phyloP scores from a whole-genome alignment of 2,329 filamentous ascomycete species.

The Aspergillus novoparasiticus region DNA sequence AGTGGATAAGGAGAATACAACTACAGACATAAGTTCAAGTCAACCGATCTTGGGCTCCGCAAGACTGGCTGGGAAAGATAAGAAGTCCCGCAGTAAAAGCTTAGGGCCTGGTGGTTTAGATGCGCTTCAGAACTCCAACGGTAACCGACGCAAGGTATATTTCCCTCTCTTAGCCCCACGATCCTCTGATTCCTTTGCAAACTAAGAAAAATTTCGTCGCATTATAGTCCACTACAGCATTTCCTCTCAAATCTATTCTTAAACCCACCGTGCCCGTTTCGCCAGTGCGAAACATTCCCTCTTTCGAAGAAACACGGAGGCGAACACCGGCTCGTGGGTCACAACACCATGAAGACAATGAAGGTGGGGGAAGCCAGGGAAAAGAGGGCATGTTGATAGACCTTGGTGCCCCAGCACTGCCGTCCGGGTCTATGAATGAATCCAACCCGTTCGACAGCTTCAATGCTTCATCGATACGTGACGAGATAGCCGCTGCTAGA shows the following conservation, averaged over 20 bases:
- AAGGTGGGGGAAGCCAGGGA: conserved; percentile 21
- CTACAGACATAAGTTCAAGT: conserved; percentile 62
- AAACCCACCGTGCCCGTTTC: conserved; percentile 72
- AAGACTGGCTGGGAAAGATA: conserved; percentile 47
- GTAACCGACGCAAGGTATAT: conserved; percentile 78
- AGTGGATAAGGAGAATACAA: conserved; percentile 77
- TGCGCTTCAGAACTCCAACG: conserved; percentile 72
- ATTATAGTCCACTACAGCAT: conserved; percentile 42
- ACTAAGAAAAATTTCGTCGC: conserved; percentile 10
- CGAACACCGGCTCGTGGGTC: conserved; percentile 40
- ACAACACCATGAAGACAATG: conserved; percentile 22
- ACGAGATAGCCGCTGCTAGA: conserved; percentile 65
- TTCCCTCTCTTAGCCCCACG: conserved; percentile 10
- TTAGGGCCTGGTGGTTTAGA: conserved; percentile 90
- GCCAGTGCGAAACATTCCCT: conserved; percentile 66
- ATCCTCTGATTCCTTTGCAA: conserved; percentile 3
- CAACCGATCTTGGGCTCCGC: conserved; percentile 27
- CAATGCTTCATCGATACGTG: conserved; percentile 42
- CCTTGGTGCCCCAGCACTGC: conserved; percentile 43
- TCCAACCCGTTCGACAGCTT: conserved; percentile 53
- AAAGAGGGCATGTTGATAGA: conserved; percentile 45
- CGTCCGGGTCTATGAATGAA: conserved; percentile 38
- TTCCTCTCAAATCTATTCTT: conserved; percentile 69
- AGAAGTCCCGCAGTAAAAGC: conserved; percentile 90
- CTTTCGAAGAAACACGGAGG: conserved; percentile 56